Evolutionary conservation across 2,329 filamentous ascomycete genomes (phyloP).

Genomic region (Penicillium occitanis): DNA sequence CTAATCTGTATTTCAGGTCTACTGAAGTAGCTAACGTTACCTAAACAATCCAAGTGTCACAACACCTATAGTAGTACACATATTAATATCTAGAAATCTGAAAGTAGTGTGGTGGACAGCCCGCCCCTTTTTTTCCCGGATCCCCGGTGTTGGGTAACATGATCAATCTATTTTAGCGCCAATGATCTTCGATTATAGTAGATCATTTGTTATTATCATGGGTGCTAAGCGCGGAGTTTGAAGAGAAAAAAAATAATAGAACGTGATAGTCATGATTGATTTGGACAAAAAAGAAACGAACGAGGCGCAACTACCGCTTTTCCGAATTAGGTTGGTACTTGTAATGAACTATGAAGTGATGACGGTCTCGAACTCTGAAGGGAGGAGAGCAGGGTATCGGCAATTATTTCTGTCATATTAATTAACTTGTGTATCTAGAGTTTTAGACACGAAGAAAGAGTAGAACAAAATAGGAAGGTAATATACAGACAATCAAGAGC

Average conservation of each 20-base stretch:
- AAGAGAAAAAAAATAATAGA: neutral
- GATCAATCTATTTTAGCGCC: slow-evolving; percentile 12
- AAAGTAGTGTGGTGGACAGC: neutral
- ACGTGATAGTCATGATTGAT: neutral
- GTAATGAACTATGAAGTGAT: neutral
- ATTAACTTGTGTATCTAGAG: neutral
- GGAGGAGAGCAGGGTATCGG: neutral
- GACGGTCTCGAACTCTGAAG: neutral
- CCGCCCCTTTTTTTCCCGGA: neutral
- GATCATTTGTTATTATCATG: slow-evolving; percentile 7
- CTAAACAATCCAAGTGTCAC: neutral
- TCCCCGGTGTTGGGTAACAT: slow-evolving; percentile 9
- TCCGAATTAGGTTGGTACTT: slow-evolving; percentile 18
- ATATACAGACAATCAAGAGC: neutral
- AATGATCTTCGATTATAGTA: neutral
- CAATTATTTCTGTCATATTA: neutral
- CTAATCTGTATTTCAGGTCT: neutral
- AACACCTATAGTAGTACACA: neutral
- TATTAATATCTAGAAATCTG: neutral
- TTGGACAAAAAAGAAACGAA: slow-evolving; percentile 3
- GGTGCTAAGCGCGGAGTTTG: slow-evolving; percentile 7
- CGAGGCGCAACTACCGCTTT: neutral
- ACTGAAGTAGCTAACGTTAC: neutral
- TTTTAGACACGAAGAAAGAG: neutral
- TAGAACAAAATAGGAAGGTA: slow-evolving; percentile 4